Percentiles rank a stretch among this genome's conserved stretches.
phyloP scores from a whole-genome alignment of 768 basidiomycete species.

The Pluteus cervinus region DNA sequence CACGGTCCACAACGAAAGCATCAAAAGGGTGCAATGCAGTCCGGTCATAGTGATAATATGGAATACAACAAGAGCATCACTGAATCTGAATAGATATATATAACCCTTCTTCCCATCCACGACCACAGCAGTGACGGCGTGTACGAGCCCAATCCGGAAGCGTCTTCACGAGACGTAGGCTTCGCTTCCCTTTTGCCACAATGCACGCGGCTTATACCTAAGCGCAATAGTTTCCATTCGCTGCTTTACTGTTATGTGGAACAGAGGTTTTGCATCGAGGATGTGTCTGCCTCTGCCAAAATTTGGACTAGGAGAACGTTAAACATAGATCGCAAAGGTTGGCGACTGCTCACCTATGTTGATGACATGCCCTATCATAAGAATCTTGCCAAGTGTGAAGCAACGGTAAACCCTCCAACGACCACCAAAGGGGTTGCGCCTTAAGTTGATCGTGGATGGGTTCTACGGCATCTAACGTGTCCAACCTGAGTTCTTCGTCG shows the following conservation, averaged over 20 bases:
- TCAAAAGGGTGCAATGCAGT: no score
- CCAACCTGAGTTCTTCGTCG: slow-evolving; percentile 14
- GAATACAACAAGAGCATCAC: no score
- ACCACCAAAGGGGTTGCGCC: slow-evolving; percentile 50
- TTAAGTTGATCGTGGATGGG: slow-evolving; percentile 49
- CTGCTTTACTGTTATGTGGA: slow-evolving; percentile 59
- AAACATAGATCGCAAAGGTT: not conserved
- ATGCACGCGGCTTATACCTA: slow-evolving; percentile 55
- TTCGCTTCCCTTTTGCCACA: slow-evolving; percentile 41
- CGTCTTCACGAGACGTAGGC: slow-evolving; percentile 31
- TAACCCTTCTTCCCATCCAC: no score
- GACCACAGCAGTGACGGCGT: no score
- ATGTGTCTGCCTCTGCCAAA: slow-evolving; percentile 54
- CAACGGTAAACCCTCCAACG: slow-evolving; percentile 63
- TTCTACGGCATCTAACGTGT: slow-evolving; percentile 36
- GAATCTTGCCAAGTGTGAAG: slow-evolving; percentile 51
- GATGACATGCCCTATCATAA: slow-evolving; percentile 14
- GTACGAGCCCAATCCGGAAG: no score
- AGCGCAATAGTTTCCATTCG: slow-evolving; percentile 43
- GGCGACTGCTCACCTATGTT: not conserved
- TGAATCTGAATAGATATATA: no score
- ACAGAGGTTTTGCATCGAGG: slow-evolving; percentile 37
- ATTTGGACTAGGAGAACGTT: slow-evolving; percentile 35
- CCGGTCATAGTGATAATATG: no score
- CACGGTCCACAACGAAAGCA: no score